Base-by-base conservation (phyloP, 495 filamentous ascomycete species). In the Podospora anserina region DNA sequence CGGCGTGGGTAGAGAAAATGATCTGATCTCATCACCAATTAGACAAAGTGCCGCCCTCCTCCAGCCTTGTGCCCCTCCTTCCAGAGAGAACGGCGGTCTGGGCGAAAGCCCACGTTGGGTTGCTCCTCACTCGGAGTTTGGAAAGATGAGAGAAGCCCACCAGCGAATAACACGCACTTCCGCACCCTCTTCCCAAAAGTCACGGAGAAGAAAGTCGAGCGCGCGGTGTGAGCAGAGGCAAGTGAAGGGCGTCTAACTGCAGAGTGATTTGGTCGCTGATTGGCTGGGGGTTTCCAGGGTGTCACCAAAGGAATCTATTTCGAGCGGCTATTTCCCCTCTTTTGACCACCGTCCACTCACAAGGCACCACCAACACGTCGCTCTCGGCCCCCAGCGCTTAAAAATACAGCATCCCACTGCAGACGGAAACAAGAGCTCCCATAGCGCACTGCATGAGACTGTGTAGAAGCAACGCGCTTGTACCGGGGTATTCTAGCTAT, bases 201-300 rank as follows among this genome's bases (percentile, higher is more conserved):
- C 58, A 23, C 23, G 23, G 23, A 23, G 1, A 23, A 23, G 23
- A 23, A 23, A 23, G 27, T 16, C 16, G n/a, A 64, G 54, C 54
- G 54, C 20, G 54, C 20, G 54, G 20, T 57, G 54, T 18, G 54
- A 57, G 54, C 9, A n/a, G 23, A n/a, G 5, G 54, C 20, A 57
- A 57, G 54, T 57, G 54, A n/a, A 57, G 59, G 71, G 75, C 75
- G 75, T 77, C 66, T 74, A 77, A n/a, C 75, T 74, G 74, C 72
- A 75, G 63, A 56, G 75, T 77, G 75, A 77, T 70, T 11, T 68
- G 5, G 20, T 2, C 32, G 2, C 28, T 77, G 71, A 76, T 77
- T 77, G 74, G 75, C 28, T 28, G 15, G 13, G 1, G 1, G 9
- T 5, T 13, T 19, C 67, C 65, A 62, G 68, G 70, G 67, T 59